Evolutionary conservation across 139 green algal species (phyloP), one percentile per base, ranked within the genome.

Genomic region (Tetradesmus lagerheimii): DNA sequence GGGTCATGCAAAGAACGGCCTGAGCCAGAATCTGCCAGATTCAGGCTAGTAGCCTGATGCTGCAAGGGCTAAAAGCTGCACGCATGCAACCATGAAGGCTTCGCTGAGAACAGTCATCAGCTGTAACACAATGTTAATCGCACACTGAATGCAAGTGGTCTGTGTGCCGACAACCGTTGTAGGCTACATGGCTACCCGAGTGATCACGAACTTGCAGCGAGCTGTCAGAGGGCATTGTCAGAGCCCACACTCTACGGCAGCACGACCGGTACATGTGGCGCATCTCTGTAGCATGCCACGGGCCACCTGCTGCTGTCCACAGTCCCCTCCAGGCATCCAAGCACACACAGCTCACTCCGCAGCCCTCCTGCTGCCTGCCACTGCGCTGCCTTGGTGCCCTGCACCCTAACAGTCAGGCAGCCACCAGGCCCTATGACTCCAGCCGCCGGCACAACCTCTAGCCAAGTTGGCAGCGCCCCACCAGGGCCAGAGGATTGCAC

Each of bases 391-490:
- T 50, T 79, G 6, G 23, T 78, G 27, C 83, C 83, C 66, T 66
- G 64, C 39, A 89, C 34, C 37, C 8, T 23, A 9, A 89, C 18
- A 25, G 4, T 23, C 62, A 89, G 4, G 5, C 1, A 41, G 20
- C 66, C 83, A 6, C 66, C 64, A 43, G 64, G 43, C 3, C 5
- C 14, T 27, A 89, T 1, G 37, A 71, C n/a, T 1, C 87, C 87
- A 62, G 38, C 20, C 39, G 64, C 57, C 23, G 87, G 87, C 35
- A 27, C 23, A 29, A 87, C 87, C 31, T 91, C 87, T 9, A 91
- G 39, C 78, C 87, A 91, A 20, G 57, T 16, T 18, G 87, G 87
- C 62, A 91, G 34, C 4, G 57, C 41, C 12, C 86, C 86, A 37
- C 41, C 16, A 20, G 85, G n/a, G 23, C 50, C 47, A 15, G n/a